Evolutionary conservation across 2,329 filamentous ascomycete genomes (phyloP).

Genomic region (Penicillium decumbens): DNA sequence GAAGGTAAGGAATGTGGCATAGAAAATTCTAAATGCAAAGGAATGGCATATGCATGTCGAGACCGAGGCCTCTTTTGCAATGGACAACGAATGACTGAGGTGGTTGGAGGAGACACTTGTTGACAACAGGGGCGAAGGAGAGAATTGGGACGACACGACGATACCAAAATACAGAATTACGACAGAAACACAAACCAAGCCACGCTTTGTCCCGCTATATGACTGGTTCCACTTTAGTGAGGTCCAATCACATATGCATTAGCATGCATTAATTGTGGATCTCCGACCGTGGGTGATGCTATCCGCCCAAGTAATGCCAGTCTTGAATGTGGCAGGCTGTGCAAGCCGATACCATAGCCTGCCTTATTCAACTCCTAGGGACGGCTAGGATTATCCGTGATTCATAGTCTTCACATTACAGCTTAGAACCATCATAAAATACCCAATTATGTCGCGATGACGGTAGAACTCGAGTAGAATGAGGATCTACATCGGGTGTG

Average conservation of each 20-base stretch:
- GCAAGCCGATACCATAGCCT: neutral
- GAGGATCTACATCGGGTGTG: conserved; percentile 9
- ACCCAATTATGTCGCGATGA: conserved; percentile 1
- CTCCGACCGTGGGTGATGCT: conserved; percentile 2
- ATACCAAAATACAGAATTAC: conserved; percentile 5
- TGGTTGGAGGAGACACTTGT: neutral
- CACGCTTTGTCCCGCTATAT: conserved; percentile 8
- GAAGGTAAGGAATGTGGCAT: conserved; percentile 13
- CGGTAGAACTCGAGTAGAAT: conserved; percentile 5
- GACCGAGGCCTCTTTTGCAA: conserved; percentile 12
- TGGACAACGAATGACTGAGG: conserved; percentile 30
- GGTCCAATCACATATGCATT: neutral
- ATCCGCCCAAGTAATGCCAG: neutral
- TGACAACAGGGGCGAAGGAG: neutral
- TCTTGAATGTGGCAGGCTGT: neutral
- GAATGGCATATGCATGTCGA: conserved; percentile 18
- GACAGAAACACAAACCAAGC: neutral
- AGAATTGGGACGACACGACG: neutral
- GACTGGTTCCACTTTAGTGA: neutral
- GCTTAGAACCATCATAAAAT: neutral
- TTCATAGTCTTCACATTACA: neutral
- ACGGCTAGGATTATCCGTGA: neutral
- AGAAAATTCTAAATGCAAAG: conserved; percentile 13
- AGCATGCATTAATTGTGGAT: neutral
- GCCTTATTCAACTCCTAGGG: neutral